These are phyloP conservation scores for Viola pubescens DNA, from an alignment of 441 rosid species.

Conservation along the genomic window DNA sequence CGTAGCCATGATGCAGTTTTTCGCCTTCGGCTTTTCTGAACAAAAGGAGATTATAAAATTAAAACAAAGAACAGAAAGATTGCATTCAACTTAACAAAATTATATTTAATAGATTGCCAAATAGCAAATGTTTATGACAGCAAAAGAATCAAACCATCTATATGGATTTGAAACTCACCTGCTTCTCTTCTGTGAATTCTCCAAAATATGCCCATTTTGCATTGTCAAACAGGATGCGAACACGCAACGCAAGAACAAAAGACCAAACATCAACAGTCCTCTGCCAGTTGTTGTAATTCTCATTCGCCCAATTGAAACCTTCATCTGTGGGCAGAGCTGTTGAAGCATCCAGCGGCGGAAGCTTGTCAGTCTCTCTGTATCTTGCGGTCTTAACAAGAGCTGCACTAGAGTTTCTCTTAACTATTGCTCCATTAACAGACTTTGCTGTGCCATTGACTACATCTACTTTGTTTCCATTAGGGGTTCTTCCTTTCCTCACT, in stretches of 20 bases:
- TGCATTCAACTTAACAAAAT: background rate
- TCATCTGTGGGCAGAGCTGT: slow-evolving; percentile 83
- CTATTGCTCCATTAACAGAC: slow-evolving; percentile 52
- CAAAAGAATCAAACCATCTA: background rate
- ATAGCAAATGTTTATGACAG: background rate
- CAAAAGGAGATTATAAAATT: slow-evolving; percentile 11
- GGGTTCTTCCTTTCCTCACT: slow-evolving; percentile 42
- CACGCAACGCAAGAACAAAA: slow-evolving; percentile 55
- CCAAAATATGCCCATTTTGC: slow-evolving; percentile 81
- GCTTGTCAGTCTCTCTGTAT: slow-evolving; percentile 28
- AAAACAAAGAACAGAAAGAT: slow-evolving; percentile 9
- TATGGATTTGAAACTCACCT: slow-evolving; percentile 31
- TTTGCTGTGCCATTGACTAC: slow-evolving; percentile 47
- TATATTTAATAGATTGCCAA: background rate
- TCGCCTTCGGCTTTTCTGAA: slow-evolving; percentile 63
- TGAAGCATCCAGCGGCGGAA: slow-evolving; percentile 62
- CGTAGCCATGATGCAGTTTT: slow-evolving; percentile 87
- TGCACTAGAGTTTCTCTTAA: slow-evolving; percentile 31
- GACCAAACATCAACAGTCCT: slow-evolving; percentile 90
- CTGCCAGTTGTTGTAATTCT: slow-evolving; percentile 65
- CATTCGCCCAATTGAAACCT: slow-evolving; percentile 92
- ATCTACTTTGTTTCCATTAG: slow-evolving; percentile 32
- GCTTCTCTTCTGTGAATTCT: slow-evolving; percentile 73
- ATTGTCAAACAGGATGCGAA: slow-evolving; percentile 69
- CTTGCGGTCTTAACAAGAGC: slow-evolving; percentile 37